Evolutionary conservation across 768 basidiomycete genomes (phyloP).

Genomic region (Serendipita indica): DNA sequence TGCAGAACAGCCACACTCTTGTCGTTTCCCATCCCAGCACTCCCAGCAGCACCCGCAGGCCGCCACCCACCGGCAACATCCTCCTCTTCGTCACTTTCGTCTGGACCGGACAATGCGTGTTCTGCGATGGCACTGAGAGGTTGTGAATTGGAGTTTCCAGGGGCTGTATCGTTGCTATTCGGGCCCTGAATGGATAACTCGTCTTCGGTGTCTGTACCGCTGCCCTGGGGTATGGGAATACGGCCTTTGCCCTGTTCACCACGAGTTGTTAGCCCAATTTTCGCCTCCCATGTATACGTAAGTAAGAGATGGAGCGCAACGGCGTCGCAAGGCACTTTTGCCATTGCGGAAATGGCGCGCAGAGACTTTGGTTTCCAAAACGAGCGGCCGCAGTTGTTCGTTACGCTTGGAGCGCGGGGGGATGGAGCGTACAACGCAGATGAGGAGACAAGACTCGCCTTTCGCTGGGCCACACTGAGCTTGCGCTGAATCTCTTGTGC

Average conservation of each 20-base stretch:
- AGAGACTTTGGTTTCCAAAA: too few relatives aligned
- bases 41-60: slow-evolving; percentile 31
- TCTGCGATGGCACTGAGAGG: slow-evolving; percentile 69
- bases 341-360: too few relatives aligned
- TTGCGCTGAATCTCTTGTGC: slow-evolving; percentile 79
- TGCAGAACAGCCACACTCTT: slow-evolving; percentile 51
- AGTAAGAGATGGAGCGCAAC: not conserved
- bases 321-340: too few relatives aligned
- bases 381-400: too few relatives aligned
- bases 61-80: slow-evolving; percentile 54
- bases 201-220: not conserved
- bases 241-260: slow-evolving; percentile 6
- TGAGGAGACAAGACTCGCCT: slow-evolving; percentile 21
- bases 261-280: not conserved
- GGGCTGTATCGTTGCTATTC: not conserved
- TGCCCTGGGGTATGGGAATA: not conserved
- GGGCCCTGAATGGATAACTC: not conserved
- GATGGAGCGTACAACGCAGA: not conserved
- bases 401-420: not conserved
- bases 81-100: slow-evolving; percentile 59
- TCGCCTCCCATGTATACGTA: not conserved
- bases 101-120: slow-evolving; percentile 47
- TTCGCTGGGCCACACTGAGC: slow-evolving; percentile 38
- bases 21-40: slow-evolving; percentile 38
- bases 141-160: slow-evolving; percentile 18